phyloP scores from a whole-genome alignment of 1,284 basidiomycete species.

The Puccinia hordei region DNA sequence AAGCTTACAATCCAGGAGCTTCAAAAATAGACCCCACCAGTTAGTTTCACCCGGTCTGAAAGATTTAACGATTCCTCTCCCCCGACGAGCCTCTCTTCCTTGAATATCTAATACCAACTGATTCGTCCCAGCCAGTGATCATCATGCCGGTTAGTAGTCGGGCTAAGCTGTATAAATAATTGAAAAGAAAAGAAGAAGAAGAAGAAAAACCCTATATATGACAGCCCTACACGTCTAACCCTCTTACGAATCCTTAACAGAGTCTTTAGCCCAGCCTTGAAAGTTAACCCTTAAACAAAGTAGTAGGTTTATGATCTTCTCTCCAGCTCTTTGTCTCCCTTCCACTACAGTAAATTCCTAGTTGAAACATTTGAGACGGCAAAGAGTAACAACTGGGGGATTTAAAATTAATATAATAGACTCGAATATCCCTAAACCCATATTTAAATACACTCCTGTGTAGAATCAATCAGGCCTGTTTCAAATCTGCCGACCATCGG shows the following conservation, averaged over 20 bases:
- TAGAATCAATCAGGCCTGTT: not conserved
- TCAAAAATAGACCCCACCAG: conserved; percentile 3
- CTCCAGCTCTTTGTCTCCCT: not conserved
- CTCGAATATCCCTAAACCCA: not conserved
- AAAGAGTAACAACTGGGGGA: too few species aligned
- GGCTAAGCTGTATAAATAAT: not conserved
- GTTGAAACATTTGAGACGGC: not conserved
- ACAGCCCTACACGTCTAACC: not conserved
- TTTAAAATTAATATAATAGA: not conserved
- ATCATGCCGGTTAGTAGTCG: not conserved
- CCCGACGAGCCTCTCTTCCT: not conserved
- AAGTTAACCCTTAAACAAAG: not conserved
- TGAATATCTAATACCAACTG: not conserved
- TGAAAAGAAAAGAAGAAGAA: too few species aligned
- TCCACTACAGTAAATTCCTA: not conserved
- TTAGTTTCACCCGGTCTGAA: not conserved
- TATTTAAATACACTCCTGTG: not conserved
- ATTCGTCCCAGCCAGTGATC: not conserved
- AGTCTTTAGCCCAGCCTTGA: not conserved
- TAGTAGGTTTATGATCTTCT: not conserved
- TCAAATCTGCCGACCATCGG: not conserved
- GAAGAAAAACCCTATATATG: not conserved
- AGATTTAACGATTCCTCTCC: not conserved
- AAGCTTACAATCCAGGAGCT: not conserved
- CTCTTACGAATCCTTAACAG: not conserved